Percentiles rank a stretch among this genome's conserved stretches.
phyloP scores from a whole-genome alignment of 176 grass and related monocot genomes.

The Thalia dealbata region DNA sequence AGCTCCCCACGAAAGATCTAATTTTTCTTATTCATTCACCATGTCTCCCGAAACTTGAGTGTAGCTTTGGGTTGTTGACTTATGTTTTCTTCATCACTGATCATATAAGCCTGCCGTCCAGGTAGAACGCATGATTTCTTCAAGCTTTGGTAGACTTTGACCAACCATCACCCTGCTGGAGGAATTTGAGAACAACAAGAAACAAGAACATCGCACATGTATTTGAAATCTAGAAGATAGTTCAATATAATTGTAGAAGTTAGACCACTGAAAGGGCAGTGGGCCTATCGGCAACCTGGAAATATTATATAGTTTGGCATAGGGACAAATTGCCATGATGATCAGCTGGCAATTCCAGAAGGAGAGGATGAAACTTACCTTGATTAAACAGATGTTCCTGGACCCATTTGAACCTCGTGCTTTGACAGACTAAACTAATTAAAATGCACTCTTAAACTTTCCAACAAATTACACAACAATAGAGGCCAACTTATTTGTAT shows the following conservation, averaged over 20 bases:
- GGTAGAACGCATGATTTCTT: not conserved
- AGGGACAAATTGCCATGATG: not conserved
- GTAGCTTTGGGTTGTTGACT: not conserved
- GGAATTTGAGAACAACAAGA: conserved; percentile 4
- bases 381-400: not conserved
- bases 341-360: too few species aligned
- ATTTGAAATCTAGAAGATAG: conserved; percentile 1
- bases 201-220: not conserved
- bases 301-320: not conserved
- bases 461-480: not conserved
- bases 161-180: not conserved
- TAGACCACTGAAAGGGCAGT: not conserved
- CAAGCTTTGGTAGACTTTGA: not conserved
- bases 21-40: not conserved
- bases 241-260: not conserved
- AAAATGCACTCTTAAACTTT: not conserved
- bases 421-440: not conserved
- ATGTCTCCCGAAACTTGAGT: not conserved
- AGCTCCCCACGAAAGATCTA: not conserved
- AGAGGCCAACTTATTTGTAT: not conserved
- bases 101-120: not conserved
- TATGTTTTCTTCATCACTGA: not conserved
- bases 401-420: not conserved
- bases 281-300: not conserved
- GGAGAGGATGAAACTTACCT: not conserved